A percentile compares a stretch with the other conserved stretches of the same genome.
Conservation (phyloP, 306 rosid genomes). For the Neltuma alba region DNA sequence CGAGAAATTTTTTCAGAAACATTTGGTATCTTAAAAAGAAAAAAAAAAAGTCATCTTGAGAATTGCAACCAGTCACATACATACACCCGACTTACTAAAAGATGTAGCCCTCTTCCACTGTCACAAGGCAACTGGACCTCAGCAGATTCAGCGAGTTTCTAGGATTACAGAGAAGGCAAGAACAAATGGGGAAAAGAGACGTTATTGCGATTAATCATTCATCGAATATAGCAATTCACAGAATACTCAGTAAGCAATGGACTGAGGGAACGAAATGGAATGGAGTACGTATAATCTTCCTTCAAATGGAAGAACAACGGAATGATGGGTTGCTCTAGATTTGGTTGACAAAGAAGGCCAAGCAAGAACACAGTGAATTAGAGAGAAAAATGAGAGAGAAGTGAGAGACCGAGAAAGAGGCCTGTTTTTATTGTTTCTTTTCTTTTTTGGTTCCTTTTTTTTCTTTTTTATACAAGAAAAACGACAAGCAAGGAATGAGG, state of each 20-base stretch:
- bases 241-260: conserved; percentile 23
- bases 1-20: conserved; percentile 17
- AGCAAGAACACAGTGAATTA: conserved; percentile 35
- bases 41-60: background rate
- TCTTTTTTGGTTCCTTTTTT: conserved; percentile 39
- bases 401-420: conserved; percentile 13
- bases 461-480: conserved; percentile 44
- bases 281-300: conserved; percentile 18
- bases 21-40: background rate
- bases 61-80: conserved; percentile 5
- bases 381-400: conserved; percentile 12
- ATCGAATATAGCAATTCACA: conserved; percentile 10
- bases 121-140: conserved; percentile 44
- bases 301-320: conserved; percentile 47
- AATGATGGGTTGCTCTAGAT: conserved; percentile 57
- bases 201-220: background rate
- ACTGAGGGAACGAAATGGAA: conserved; percentile 19
- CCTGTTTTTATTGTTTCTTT: conserved; percentile 9
- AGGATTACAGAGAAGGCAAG: conserved; percentile 14
- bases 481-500: conserved; percentile 48
- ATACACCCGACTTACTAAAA: conserved; percentile 46
- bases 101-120: conserved; percentile 27
- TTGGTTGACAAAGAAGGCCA: conserved; percentile 48
- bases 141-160: conserved; percentile 46
- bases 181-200: conserved; percentile 17